phyloP scores from a whole-genome alignment of 257 asterid species.

The Coffea eugenioides region DNA sequence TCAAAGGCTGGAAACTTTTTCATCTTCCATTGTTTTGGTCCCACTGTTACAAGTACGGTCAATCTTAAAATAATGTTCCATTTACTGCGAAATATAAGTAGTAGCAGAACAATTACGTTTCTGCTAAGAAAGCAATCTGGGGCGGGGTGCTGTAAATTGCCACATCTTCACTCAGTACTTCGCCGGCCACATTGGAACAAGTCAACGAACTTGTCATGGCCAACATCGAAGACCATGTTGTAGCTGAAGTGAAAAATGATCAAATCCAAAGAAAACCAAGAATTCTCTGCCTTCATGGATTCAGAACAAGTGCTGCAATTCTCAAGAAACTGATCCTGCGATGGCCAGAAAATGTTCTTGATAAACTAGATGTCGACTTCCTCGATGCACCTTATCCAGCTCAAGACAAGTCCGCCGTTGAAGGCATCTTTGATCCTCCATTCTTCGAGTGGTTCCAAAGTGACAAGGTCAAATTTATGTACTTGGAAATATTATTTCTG shows the following conservation, averaged over 20 bases:
- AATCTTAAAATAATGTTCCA: no score
- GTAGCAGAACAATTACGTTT: no score
- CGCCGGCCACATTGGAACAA: background rate
- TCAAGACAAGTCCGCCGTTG: conserved; percentile 30
- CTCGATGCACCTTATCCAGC: conserved; percentile 37
- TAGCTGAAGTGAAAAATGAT: background rate
- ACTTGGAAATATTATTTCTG: background rate
- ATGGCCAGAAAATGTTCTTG: conserved; percentile 33
- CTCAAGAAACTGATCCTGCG: conserved; percentile 25
- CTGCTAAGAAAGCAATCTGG: no score
- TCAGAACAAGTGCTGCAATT: conserved; percentile 35
- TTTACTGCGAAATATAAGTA: no score
- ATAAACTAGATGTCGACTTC: conserved; percentile 30
- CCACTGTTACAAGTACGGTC: no score
- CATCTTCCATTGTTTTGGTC: no score
- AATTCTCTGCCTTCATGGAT: conserved; percentile 42
- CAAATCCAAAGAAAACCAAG: conserved; percentile 22
- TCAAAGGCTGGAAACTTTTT: no score
- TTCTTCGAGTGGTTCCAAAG: conserved; percentile 42
- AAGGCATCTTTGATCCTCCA: conserved; percentile 39
- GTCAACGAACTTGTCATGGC: background rate
- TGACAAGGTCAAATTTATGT: conserved; percentile 21
- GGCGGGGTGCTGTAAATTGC: no score
- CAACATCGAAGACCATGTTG: background rate
- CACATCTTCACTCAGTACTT: background rate